Percentiles rank a stretch among this genome's conserved stretches.
These are phyloP conservation scores for Calophaca sinica DNA, from an alignment of 306 rosid species.

Conservation along the genomic window DNA sequence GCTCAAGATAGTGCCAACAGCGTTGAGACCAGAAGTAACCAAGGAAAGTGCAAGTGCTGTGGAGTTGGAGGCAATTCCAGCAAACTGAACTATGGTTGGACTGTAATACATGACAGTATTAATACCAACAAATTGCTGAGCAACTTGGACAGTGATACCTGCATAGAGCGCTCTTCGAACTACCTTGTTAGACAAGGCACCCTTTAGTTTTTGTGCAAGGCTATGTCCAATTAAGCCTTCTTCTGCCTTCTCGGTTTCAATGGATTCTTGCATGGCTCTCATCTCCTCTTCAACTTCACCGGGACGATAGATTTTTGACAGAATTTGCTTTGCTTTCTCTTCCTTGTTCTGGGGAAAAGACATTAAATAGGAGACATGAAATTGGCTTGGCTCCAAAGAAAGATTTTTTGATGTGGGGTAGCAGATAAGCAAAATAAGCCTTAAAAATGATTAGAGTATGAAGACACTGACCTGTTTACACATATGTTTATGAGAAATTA, in stretches of 20 bases:
- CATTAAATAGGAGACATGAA: slow-evolving; percentile 5
- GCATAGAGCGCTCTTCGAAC: slow-evolving; percentile 82
- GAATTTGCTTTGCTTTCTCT: slow-evolving; percentile 64
- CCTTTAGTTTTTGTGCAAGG: slow-evolving; percentile 51
- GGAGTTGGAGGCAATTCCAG: slow-evolving; percentile 79
- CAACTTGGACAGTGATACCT: slow-evolving; percentile 77
- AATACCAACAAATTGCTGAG: slow-evolving; percentile 85
- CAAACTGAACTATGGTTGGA: slow-evolving; percentile 88
- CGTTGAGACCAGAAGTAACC: slow-evolving; percentile 75
- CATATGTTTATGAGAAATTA: not conserved
- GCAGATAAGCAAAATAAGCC: too few species aligned
- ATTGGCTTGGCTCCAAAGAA: slow-evolving; percentile 2
- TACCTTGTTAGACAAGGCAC: slow-evolving; percentile 53
- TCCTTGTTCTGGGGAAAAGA: slow-evolving; percentile 53
- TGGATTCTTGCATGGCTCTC: slow-evolving; percentile 62
- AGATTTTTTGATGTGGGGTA: too few species aligned
- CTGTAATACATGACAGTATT: slow-evolving; percentile 93
- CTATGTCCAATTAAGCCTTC: slow-evolving; percentile 59
- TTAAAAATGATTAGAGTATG: not conserved
- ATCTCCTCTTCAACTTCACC: slow-evolving; percentile 69
- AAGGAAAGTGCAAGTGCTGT: slow-evolving; percentile 85
- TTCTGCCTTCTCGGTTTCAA: slow-evolving; percentile 63
- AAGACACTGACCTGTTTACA: not conserved
- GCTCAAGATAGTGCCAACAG: slow-evolving; percentile 70
- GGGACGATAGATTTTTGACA: slow-evolving; percentile 59